phyloP scores from a whole-genome alignment of 805 yeast genomes.

The Wickerhamiella kurtzmanii region DNA sequence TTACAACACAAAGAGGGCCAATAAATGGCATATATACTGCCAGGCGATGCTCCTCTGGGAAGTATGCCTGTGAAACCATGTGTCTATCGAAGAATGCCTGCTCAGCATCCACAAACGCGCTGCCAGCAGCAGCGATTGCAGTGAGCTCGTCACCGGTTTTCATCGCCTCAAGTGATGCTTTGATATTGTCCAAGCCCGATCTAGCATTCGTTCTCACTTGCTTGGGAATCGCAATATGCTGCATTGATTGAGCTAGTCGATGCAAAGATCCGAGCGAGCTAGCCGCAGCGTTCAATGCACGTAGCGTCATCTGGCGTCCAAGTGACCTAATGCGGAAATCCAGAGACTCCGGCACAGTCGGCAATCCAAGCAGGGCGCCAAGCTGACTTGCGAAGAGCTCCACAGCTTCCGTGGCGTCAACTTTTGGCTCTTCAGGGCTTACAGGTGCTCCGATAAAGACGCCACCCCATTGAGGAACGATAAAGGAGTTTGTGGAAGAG shows the following conservation, averaged over 20 bases:
- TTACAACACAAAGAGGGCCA: slow-evolving; percentile 71
- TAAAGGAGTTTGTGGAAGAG: slow-evolving; percentile 40
- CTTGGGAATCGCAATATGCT: slow-evolving; percentile 73
- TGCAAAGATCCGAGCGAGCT: slow-evolving; percentile 62
- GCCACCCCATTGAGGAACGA: slow-evolving; percentile 90
- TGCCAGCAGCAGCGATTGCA: slow-evolving; percentile 32
- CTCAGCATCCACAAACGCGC: slow-evolving; percentile 49
- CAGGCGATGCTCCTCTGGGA: slow-evolving; percentile 89
- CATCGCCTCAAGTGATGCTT: slow-evolving; percentile 27
- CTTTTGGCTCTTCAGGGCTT: slow-evolving; percentile 8
- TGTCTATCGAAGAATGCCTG: slow-evolving; percentile 83
- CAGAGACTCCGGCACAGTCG: slow-evolving; percentile 44
- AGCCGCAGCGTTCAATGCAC: slow-evolving; percentile 48
- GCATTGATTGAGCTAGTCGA: slow-evolving; percentile 52
- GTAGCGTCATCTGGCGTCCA: slow-evolving; percentile 43
- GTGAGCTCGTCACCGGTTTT: slow-evolving; percentile 26
- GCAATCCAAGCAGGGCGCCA: slow-evolving; percentile 58
- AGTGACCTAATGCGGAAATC: slow-evolving; percentile 33
- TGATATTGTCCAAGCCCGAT: slow-evolving; percentile 34
- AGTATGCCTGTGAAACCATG: slow-evolving; percentile 89
- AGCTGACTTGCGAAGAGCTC: slow-evolving; percentile 65
- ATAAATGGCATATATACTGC: slow-evolving; percentile 85
- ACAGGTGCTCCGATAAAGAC: slow-evolving; percentile 37
- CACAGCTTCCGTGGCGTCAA: slow-evolving; percentile 30
- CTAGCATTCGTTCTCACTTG: slow-evolving; percentile 48